phyloP scores from a whole-genome alignment of 2,329 filamentous ascomycete species.

The Orbilia brochopaga region DNA sequence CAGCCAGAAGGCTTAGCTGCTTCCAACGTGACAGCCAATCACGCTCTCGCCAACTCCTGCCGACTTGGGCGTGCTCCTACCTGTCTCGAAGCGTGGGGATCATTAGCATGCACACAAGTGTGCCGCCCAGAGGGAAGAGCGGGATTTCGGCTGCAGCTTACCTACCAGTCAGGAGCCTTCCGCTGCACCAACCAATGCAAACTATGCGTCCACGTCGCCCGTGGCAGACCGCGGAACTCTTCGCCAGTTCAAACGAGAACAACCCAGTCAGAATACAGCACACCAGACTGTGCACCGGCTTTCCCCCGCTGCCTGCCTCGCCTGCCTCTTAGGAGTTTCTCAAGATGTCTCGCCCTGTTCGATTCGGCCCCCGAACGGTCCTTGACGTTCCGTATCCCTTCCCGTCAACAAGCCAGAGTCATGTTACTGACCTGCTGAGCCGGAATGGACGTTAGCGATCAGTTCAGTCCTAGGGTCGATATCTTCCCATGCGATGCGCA shows the following conservation, averaged over 20 bases:
- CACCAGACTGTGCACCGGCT: not conserved
- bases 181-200: conserved; percentile 27
- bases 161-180: conserved; percentile 27
- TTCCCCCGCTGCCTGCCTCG: not conserved
- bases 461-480: conserved; percentile 10
- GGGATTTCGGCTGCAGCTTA: conserved; percentile 34
- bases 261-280: not conserved
- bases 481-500: conserved; percentile 38
- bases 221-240: conserved; percentile 26
- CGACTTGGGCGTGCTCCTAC: conserved; percentile 31
- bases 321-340: conserved; percentile 2
- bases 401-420: conserved; percentile 29
- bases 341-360: conserved; percentile 15
- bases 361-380: too few relatives aligned
- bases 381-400: conserved; percentile 10
- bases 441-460: conserved; percentile 4
- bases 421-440: conserved; percentile 13
- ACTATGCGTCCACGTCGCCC: conserved; percentile 39
- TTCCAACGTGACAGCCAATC: conserved; percentile 41
- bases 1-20: conserved; percentile 49
- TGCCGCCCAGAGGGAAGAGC: conserved; percentile 19
- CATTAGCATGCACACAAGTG: not conserved
- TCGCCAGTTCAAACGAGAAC: conserved; percentile 11
- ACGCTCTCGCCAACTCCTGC: conserved; percentile 25
- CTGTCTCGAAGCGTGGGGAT: conserved; percentile 42